phyloP scores from a whole-genome alignment of 164 flowering plant genomes.

The Piper betle region DNA sequence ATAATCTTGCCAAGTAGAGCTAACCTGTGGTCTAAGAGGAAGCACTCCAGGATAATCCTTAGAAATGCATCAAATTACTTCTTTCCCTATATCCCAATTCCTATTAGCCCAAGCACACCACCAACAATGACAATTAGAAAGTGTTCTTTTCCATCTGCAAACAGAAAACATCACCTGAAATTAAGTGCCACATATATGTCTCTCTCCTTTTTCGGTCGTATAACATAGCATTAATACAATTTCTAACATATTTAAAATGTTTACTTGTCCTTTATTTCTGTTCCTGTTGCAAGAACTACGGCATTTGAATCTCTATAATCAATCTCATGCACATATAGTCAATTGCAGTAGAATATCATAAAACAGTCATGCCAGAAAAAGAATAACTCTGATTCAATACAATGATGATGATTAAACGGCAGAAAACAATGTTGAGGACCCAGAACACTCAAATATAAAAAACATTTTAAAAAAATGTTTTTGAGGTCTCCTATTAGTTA shows the following conservation, averaged over 20 bases:
- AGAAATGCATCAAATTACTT: slow-evolving; percentile 44
- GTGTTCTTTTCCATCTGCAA: slow-evolving; percentile 63
- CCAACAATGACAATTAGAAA: slow-evolving; percentile 97
- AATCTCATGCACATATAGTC: no score
- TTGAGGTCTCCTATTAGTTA: neutral
- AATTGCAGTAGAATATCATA: no score
- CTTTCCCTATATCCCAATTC: slow-evolving; percentile 83
- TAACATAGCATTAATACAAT: neutral
- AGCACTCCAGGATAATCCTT: slow-evolving; percentile 54
- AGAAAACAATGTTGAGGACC: neutral
- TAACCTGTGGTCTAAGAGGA: slow-evolving; percentile 87
- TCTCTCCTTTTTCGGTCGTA: neutral
- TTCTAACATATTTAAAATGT: neutral
- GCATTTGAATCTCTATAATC: no score
- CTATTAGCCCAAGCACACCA: slow-evolving; percentile 83
- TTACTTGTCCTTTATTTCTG: neutral
- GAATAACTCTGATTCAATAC: no score
- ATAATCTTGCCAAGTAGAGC: slow-evolving; percentile 1
- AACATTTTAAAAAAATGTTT: neutral
- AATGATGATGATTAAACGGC: neutral
- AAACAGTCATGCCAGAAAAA: neutral
- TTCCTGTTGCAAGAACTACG: neutral
- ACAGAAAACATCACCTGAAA: neutral
- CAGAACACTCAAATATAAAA: neutral
- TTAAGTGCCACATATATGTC: neutral